Conservation (phyloP, 2,329 filamentous ascomycete genomes). For the Ophiostoma populinum region DNA sequence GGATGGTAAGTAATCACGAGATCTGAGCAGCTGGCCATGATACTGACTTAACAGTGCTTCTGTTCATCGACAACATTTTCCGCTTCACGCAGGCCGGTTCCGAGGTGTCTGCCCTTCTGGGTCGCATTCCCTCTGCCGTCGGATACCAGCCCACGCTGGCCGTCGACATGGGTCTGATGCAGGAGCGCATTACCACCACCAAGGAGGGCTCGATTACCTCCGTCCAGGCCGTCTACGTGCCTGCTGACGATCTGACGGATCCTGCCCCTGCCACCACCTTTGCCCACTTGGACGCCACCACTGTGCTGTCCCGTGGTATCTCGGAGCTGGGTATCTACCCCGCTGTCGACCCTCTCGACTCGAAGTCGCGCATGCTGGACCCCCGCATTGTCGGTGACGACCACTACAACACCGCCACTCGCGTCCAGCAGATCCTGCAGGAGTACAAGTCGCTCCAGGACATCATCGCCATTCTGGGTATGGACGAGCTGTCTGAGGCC, state of each 20-base stretch:
- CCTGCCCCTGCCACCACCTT: slow-evolving; percentile 98
- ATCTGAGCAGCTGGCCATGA: too few relatives aligned
- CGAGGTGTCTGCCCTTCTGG: slow-evolving; percentile 96
- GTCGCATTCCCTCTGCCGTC: slow-evolving; percentile 99
- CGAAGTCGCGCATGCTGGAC: slow-evolving; percentile 98
- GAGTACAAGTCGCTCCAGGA: slow-evolving; percentile 99
- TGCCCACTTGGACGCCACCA: slow-evolving; percentile 99
- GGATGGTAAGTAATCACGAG: slow-evolving; percentile 40
- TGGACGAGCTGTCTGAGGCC: slow-evolving; percentile 98
- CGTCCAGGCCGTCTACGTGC: slow-evolving; percentile 99
- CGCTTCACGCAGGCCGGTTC: slow-evolving; percentile 99
- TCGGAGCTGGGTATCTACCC: slow-evolving; percentile 99
- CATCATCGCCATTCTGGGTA: slow-evolving; percentile 99
- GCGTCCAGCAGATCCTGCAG: slow-evolving; percentile 98
- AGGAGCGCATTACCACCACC: slow-evolving; percentile 99
- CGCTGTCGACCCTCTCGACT: slow-evolving; percentile 98
- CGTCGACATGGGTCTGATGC: slow-evolving; percentile 98
- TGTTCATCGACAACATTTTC: slow-evolving; percentile 99
- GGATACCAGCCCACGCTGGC: slow-evolving; percentile 98
- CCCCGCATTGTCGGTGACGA: slow-evolving; percentile 96
- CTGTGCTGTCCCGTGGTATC: slow-evolving; percentile 99
- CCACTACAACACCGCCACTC: slow-evolving; percentile 87
- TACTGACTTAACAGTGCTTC: too few relatives aligned
- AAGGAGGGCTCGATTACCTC: slow-evolving; percentile 99
- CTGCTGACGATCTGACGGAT: slow-evolving; percentile 99